Evolutionary conservation across 805 yeast species (phyloP).

Genomic region (Candida yuanshanica): DNA sequence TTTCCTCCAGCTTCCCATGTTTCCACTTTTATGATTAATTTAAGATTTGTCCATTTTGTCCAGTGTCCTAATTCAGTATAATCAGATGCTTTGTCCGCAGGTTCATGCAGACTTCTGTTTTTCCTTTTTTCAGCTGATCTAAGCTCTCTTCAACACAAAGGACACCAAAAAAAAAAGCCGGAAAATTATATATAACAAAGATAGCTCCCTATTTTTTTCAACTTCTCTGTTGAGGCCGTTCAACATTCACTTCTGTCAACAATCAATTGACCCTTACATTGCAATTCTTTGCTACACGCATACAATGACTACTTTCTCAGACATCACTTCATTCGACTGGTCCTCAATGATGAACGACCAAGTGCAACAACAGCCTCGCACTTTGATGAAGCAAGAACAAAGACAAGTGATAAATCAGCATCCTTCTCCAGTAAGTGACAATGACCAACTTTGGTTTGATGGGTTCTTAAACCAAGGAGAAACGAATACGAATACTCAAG

Average conservation of each 20-base stretch:
- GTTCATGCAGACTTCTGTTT: background rate
- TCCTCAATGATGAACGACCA: constrained; percentile 14
- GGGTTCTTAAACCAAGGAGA: constrained; percentile 15
- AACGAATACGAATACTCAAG: background rate
- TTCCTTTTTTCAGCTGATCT: constrained; percentile 2
- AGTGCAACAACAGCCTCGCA: constrained; percentile 5
- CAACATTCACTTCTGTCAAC: no score
- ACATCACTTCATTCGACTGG: constrained; percentile 23
- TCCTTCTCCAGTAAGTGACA: constrained; percentile 10
- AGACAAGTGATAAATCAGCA: constrained; percentile 7
- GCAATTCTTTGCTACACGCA: background rate
- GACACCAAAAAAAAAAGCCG: background rate
- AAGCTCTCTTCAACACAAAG: background rate
- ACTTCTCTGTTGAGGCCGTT: no score
- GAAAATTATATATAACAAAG: background rate
- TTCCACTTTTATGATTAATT: background rate
- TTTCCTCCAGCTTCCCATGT: background rate
- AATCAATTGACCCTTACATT: background rate
- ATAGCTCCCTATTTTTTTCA: background rate
- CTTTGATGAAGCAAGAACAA: constrained; percentile 9
- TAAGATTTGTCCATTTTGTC: background rate
- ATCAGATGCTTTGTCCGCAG: constrained; percentile 3
- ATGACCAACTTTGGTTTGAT: constrained; percentile 21
- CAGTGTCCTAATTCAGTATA: background rate
- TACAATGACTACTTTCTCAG: constrained; percentile 18